phyloP scores from a whole-genome alignment of 2,329 filamentous ascomycete genomes.

The Dactylonectria macrodidyma region DNA sequence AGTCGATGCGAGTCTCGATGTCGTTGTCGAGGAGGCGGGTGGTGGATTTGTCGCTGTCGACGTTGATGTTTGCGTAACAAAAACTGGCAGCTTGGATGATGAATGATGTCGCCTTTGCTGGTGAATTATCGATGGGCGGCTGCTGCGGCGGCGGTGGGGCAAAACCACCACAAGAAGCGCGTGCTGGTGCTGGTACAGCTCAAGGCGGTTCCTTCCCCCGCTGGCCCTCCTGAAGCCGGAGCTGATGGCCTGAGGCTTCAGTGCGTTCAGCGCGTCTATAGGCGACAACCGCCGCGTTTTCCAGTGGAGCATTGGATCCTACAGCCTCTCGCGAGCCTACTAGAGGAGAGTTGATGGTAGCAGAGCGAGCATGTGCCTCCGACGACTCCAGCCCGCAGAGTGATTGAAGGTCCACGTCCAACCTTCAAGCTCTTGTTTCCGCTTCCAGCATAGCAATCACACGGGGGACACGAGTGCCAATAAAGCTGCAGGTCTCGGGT shows the following conservation, averaged over 20 bases:
- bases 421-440: slow-evolving; percentile 11
- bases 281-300: slow-evolving; percentile 44
- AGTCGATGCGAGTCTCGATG: not conserved
- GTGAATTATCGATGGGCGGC: slow-evolving; percentile 16
- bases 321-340: not conserved
- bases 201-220: slow-evolving; percentile 7
- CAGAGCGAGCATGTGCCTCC: not conserved
- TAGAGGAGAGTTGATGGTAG: not conserved
- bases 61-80: slow-evolving; percentile 22
- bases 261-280: slow-evolving; percentile 46
- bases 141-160: slow-evolving; percentile 25
- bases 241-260: slow-evolving; percentile 43
- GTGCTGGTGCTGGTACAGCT: not conserved
- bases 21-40: slow-evolving; percentile 12
- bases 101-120: slow-evolving; percentile 8
- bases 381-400: slow-evolving; percentile 2
- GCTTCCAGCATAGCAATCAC: not conserved
- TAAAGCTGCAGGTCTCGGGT: slow-evolving; percentile 22
- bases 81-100: not conserved
- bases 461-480: slow-evolving; percentile 17
- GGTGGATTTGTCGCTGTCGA: slow-evolving; percentile 32
- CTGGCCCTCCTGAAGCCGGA: slow-evolving; percentile 8
- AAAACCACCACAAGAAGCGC: slow-evolving; percentile 1
- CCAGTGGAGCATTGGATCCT: slow-evolving; percentile 4
- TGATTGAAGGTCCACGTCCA: not conserved